Conservation (phyloP, 2,329 filamentous ascomycete species). For the Dothideomycetes sp. region DNA sequence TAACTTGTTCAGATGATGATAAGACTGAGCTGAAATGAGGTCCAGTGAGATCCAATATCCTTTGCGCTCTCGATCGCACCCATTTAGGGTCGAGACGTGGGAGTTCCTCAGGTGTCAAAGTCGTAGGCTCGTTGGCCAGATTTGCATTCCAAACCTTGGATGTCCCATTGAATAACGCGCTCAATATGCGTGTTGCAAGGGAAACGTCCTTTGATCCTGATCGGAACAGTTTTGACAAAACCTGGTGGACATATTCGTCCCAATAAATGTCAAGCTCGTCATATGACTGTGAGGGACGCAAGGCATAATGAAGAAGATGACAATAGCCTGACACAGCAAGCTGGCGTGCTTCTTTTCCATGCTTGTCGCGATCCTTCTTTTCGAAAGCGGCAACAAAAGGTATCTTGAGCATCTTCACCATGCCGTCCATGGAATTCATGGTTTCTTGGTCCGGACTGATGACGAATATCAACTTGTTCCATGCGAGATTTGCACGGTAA, state of each 20-base stretch:
- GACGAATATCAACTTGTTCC: slow-evolving; percentile 73
- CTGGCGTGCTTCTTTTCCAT: slow-evolving; percentile 34
- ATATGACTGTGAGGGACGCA: slow-evolving; percentile 57
- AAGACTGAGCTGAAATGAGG: slow-evolving; percentile 39
- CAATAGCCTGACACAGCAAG: slow-evolving; percentile 63
- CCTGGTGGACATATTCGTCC: slow-evolving; percentile 59
- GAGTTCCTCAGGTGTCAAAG: slow-evolving; percentile 60
- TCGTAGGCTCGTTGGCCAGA: slow-evolving; percentile 45
- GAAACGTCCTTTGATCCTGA: slow-evolving; percentile 38
- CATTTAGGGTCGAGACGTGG: slow-evolving; percentile 76
- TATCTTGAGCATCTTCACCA: slow-evolving; percentile 54
- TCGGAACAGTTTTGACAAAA: slow-evolving; percentile 49
- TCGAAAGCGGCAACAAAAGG: slow-evolving; percentile 57
- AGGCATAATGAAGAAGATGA: slow-evolving; percentile 71
- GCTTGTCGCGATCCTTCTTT: slow-evolving; percentile 47
- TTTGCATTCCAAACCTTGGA: slow-evolving; percentile 61
- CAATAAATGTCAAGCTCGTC: slow-evolving; percentile 66
- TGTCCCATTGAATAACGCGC: slow-evolving; percentile 55
- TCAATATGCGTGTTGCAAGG: slow-evolving; percentile 58
- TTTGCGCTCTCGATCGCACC: slow-evolving; percentile 60
- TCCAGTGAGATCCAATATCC: slow-evolving; percentile 53
- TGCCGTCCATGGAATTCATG: slow-evolving; percentile 39
- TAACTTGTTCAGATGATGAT: slow-evolving; percentile 24
- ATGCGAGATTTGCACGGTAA: slow-evolving; percentile 69
- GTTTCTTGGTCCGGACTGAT: slow-evolving; percentile 53